Base-by-base conservation (phyloP, 495 filamentous ascomycete genomes). In the Aspergillus sclerotioniger region DNA sequence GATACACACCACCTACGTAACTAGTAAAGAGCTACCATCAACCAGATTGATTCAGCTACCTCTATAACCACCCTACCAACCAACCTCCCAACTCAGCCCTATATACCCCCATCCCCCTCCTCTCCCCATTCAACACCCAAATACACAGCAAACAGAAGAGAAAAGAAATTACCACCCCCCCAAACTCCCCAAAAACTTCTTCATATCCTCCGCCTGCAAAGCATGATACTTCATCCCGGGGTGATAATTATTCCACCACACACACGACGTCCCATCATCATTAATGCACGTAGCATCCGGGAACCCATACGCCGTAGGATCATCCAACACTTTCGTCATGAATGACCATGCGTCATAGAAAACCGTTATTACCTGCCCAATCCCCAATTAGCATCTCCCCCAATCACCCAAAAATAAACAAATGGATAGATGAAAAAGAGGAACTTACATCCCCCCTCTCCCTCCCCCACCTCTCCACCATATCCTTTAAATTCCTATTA, bases 291-390 rank as follows among this genome's bases (percentile, higher is more conserved):
- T 70, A 8, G 59, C 61, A 57, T 74, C 61, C 9, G 54, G 61
- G 33, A 64, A 73, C 20, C 72, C 71, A 46, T 71, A 85, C 16
- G 64, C 54, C 13, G 58, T 53, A 1, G 84, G 84, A 19, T 81
- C 64, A 57, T 86, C 77, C 17, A 88, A 56, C n/a, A 87, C 71
- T 12, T 63, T 62, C 0, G 75, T 80, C 72, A 87, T 77, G 56
- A 75, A 74, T 13, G 54, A 51, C 55, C 63, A 73, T 0, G 68
- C 57, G 56, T 76, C 68, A 49, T 76, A 76, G 41, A 71, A 41
- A 3, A 73, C 70, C 5, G 62, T 63, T 29, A 59, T 56, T 3
- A 58, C 58, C 65, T 73, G 54, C 9, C n/a, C n/a, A n/a, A n/a
- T n/a, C n/a, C n/a, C n/a, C n/a, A n/a, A n/a, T n/a, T n/a, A n/a